Evolutionary conservation across 179 eudicot genomes (phyloP).

Genomic region (Corrigiola litoralis): DNA sequence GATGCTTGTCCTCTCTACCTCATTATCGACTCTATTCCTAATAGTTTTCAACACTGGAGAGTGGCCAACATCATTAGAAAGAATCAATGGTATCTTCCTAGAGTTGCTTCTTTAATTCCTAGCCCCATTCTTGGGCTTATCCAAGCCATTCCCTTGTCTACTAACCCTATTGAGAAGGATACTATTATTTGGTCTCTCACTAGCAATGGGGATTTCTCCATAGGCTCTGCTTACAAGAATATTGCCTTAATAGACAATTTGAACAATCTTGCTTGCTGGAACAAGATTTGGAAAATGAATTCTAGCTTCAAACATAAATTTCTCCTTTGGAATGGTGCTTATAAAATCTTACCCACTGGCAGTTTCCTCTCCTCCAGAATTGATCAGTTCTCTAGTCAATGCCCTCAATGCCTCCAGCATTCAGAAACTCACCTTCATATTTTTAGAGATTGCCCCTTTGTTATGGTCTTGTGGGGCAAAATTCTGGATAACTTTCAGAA

Average conservation of each 20-base stretch:
- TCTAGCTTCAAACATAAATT: too few species aligned
- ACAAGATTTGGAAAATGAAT: not conserved
- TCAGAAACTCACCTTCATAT: not conserved
- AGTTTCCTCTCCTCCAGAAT: not conserved
- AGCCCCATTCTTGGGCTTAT: not conserved
- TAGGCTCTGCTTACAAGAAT: not conserved
- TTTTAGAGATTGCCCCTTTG: not conserved
- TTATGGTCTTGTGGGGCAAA: not conserved
- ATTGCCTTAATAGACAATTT: too few species aligned
- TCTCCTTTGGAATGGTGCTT: not conserved
- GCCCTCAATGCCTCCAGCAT: not conserved
- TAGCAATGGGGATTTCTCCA: not conserved
- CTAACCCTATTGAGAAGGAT: not conserved
- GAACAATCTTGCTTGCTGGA: not conserved
- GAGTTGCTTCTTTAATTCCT: not conserved
- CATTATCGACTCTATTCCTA: not conserved
- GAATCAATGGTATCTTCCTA: not conserved
- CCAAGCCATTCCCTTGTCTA: not conserved
- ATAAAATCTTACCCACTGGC: not conserved
- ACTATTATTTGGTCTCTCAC: not conserved
- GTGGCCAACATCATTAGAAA: not conserved
- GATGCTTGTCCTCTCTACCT: not conserved
- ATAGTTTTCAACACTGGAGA: not conserved
- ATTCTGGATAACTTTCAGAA: not conserved
- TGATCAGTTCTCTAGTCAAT: not conserved